A percentile compares a stretch with the other conserved stretches of the same genome.
phyloP scores from a whole-genome alignment of 163 green algal species.

The Coccomyxa subellipsoidea region DNA sequence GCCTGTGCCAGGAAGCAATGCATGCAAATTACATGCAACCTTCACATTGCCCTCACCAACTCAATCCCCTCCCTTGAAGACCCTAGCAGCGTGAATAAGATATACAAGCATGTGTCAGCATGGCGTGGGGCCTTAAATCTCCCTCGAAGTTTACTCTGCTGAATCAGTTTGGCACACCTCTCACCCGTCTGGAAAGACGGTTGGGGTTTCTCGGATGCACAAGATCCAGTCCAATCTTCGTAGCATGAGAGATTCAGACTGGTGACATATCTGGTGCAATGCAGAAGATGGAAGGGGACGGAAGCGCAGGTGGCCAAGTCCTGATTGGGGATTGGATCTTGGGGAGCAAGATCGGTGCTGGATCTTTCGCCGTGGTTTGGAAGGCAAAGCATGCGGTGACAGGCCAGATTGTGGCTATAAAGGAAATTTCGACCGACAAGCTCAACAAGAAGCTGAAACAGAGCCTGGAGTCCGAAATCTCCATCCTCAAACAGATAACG shows the following conservation, averaged over 20 bases:
- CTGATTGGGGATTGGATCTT: neutral
- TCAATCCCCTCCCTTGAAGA: too few species aligned
- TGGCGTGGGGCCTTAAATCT: neutral
- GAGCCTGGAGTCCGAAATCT: constrained; percentile 86
- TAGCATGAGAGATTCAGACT: neutral
- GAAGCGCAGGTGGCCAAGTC: neutral
- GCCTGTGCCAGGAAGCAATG: too few species aligned
- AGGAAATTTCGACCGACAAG: constrained; percentile 85
- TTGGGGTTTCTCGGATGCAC: neutral
- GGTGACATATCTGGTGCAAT: neutral
- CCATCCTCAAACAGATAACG: constrained; percentile 66
- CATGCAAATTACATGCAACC: too few species aligned
- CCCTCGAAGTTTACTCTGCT: neutral
- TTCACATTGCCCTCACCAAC: too few species aligned
- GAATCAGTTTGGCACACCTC: neutral
- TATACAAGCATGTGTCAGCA: too few species aligned
- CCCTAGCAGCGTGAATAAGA: too few species aligned
- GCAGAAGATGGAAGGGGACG: neutral
- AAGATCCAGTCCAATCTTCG: neutral
- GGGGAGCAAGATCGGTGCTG: constrained; percentile 55
- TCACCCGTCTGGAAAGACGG: neutral
- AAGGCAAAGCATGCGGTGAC: constrained; percentile 53
- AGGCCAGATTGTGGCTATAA: constrained; percentile 76
- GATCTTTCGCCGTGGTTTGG: constrained; percentile 94
- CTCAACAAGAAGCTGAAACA: constrained; percentile 89